phyloP scores from a whole-genome alignment of 2,329 filamentous ascomycete species.

The Neofusicoccum sp. region DNA sequence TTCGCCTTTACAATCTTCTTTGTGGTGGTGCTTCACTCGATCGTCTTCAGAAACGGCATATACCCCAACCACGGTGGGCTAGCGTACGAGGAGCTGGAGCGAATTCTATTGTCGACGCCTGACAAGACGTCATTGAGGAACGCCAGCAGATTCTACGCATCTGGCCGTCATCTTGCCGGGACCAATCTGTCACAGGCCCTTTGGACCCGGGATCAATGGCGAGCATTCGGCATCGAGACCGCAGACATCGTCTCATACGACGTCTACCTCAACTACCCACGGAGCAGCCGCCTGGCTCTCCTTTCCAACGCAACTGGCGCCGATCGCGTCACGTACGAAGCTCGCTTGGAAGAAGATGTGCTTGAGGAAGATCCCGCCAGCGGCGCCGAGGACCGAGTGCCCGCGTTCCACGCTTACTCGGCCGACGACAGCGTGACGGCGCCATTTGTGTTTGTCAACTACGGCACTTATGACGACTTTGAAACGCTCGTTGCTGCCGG shows the following conservation, averaged over 20 bases:
- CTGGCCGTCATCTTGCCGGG: slow-evolving; percentile 51
- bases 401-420: slow-evolving; percentile 93
- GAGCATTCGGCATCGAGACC: slow-evolving; percentile 48
- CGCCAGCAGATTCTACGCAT: slow-evolving; percentile 53
- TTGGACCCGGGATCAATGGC: slow-evolving; percentile 51
- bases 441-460: slow-evolving; percentile 85
- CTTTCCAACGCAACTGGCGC: slow-evolving; percentile 36
- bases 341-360: slow-evolving; percentile 78
- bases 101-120: slow-evolving; percentile 55
- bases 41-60: slow-evolving; percentile 22
- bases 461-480: slow-evolving; percentile 82
- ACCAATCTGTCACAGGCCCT: slow-evolving; percentile 53
- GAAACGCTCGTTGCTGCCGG: slow-evolving; percentile 76
- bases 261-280: slow-evolving; percentile 52
- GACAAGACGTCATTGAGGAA: slow-evolving; percentile 46
- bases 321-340: slow-evolving; percentile 69
- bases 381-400: slow-evolving; percentile 68
- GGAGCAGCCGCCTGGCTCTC: slow-evolving; percentile 47
- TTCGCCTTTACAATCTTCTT: too few relatives aligned
- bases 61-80: slow-evolving; percentile 45
- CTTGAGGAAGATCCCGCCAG: slow-evolving; percentile 80
- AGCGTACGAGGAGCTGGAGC: slow-evolving; percentile 54
- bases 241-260: slow-evolving; percentile 50
- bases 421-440: slow-evolving; percentile 89
- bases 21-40: slow-evolving; percentile 8